Evolutionary conservation across 805 yeast species (phyloP).

Genomic region (Metschnikowia picachoensis): DNA sequence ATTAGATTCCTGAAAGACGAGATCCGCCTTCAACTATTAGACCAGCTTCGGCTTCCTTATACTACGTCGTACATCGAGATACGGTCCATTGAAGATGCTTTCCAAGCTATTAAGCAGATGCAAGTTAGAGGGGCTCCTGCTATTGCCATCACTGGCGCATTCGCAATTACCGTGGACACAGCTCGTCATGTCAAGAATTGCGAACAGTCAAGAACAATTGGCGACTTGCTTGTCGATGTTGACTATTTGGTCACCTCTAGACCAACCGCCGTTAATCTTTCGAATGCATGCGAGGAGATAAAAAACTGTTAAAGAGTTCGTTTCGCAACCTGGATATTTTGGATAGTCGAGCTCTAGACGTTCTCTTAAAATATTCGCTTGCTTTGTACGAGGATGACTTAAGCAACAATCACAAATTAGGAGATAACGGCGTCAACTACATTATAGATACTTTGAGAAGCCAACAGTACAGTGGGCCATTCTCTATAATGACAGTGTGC

Average conservation of each 20-base stretch:
- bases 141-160: constrained; percentile 89
- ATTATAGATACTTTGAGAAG: constrained; percentile 43
- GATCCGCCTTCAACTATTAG: constrained; percentile 56
- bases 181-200: constrained; percentile 25
- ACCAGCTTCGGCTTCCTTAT: constrained; percentile 82
- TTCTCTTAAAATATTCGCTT: constrained; percentile 44
- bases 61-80: constrained; percentile 65
- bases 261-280: constrained; percentile 93
- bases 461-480: constrained; percentile 56
- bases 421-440: constrained; percentile 75
- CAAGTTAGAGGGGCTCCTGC: constrained; percentile 99
- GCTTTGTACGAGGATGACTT: constrained; percentile 71
- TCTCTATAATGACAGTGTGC: constrained; percentile 86
- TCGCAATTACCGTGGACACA: constrained; percentile 76
- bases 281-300: constrained; percentile 65
- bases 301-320: constrained; percentile 26
- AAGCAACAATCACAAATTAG: constrained; percentile 72
- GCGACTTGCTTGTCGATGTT: constrained; percentile 44
- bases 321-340: constrained; percentile 17
- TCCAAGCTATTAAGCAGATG: constrained; percentile 80
- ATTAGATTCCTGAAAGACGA: constrained; percentile 55
- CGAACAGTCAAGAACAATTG: constrained; percentile 22
- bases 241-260: constrained; percentile 71
- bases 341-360: constrained; percentile 21
- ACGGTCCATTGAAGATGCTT: constrained; percentile 68